phyloP scores from a whole-genome alignment of 805 yeast species.

The Saccharomyces kudriavzevii region DNA sequence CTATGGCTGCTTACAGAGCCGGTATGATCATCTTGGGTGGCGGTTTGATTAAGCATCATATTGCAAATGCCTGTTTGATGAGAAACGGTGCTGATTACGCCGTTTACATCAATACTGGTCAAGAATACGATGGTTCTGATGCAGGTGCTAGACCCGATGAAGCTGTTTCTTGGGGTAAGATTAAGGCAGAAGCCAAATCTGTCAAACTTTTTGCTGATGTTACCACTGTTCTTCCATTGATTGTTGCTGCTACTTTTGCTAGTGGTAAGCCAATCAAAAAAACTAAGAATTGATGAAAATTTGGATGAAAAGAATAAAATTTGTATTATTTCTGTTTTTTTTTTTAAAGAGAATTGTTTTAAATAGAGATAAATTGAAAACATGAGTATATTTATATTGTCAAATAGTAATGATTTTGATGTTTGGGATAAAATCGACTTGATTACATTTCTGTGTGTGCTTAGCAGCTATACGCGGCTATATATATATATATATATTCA shows the following conservation, averaged over 20 bases:
- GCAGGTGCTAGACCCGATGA: constrained; percentile 99
- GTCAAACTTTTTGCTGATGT: constrained; percentile 95
- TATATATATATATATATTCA: constrained; percentile 1
- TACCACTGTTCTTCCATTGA: constrained; percentile 86
- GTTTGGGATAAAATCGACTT: not conserved
- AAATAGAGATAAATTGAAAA: constrained; percentile 2
- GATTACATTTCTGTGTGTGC: not conserved
- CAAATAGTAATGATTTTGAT: not conserved
- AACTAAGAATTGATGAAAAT: not conserved
- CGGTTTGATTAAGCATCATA: constrained; percentile 93
- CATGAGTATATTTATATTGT: not conserved
- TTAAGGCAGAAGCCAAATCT: constrained; percentile 84
- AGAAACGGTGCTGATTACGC: constrained; percentile 99
- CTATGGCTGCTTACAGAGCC: constrained; percentile 90
- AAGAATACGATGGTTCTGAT: constrained; percentile 97
- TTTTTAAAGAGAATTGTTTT: not conserved
- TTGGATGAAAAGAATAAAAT: not conserved
- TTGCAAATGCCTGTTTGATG: constrained; percentile 96
- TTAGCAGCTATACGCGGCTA: not conserved
- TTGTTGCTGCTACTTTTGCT: constrained; percentile 97
- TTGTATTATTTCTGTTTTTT: not conserved
- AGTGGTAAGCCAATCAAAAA: constrained; percentile 29
- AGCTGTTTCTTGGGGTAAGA: constrained; percentile 98
- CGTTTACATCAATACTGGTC: constrained; percentile 94
- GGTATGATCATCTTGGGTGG: constrained; percentile 97